phyloP scores from a whole-genome alignment of 257 asterid species.

The Gardenia jasminoides region DNA sequence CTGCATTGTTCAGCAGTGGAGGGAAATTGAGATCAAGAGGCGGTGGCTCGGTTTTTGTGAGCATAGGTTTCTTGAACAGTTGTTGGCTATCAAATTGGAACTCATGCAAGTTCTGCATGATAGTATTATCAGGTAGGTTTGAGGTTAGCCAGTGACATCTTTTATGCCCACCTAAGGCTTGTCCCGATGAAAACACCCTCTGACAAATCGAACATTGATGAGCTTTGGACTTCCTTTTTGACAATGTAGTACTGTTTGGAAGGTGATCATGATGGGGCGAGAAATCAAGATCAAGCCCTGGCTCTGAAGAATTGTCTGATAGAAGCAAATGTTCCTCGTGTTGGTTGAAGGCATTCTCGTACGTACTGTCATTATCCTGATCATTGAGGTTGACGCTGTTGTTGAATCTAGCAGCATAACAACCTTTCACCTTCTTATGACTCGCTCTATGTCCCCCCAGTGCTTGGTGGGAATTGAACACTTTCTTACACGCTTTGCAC shows the following conservation, averaged over 20 bases:
- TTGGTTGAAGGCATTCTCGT: slow-evolving; percentile 35
- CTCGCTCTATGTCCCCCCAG: slow-evolving; percentile 95
- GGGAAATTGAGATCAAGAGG: slow-evolving; percentile 53
- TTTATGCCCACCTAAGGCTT: slow-evolving; percentile 84
- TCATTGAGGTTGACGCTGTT: slow-evolving; percentile 8
- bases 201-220: slow-evolving; percentile 81
- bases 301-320: slow-evolving; percentile 17
- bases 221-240: slow-evolving; percentile 32
- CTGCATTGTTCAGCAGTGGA: slow-evolving; percentile 13
- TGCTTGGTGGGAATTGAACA: slow-evolving; percentile 86
- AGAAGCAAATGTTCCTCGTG: slow-evolving; percentile 5
- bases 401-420: slow-evolving; percentile 53
- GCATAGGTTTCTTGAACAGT: slow-evolving; percentile 43
- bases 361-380: slow-evolving; percentile 19
- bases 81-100: slow-evolving; percentile 37
- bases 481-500: slow-evolving; percentile 77
- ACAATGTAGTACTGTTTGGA: background rate
- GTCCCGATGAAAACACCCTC: slow-evolving; percentile 73
- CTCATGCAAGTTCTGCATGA: slow-evolving; percentile 45
- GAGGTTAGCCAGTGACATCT: slow-evolving; percentile 77
- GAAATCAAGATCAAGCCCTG: slow-evolving; percentile 13
- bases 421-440: slow-evolving; percentile 90
- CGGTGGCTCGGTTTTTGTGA: slow-evolving; percentile 15
- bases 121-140: slow-evolving; percentile 41
- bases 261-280: background rate